phyloP scores from a whole-genome alignment of 176 grass and related monocot species.

The Lolium multiflorum region DNA sequence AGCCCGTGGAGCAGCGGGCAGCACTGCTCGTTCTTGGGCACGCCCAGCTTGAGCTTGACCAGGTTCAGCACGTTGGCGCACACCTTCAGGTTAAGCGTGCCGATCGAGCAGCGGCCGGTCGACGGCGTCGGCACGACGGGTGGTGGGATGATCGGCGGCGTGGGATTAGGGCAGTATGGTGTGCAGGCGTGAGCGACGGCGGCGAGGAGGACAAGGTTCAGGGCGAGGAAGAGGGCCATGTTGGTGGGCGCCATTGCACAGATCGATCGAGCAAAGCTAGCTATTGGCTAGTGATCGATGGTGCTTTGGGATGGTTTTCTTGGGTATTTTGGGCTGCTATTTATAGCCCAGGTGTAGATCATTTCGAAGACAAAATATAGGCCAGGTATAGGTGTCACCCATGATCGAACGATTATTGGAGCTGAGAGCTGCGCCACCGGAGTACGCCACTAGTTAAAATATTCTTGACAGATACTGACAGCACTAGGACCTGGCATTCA shows the following conservation, averaged over 20 bases:
- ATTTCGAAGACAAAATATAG: too few relatives aligned
- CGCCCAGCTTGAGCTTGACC: slow-evolving; percentile 9
- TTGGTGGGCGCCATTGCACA: slow-evolving; percentile 32
- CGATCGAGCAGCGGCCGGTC: slow-evolving; percentile 17
- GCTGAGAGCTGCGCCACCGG: not conserved
- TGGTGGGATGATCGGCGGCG: not conserved
- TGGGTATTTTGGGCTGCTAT: slow-evolving; percentile 3
- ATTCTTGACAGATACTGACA: not conserved
- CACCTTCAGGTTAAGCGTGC: slow-evolving; percentile 50
- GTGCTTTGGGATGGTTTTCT: slow-evolving; percentile 15
- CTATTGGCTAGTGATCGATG: not conserved
- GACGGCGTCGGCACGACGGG: not conserved
- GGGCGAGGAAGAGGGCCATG: slow-evolving; percentile 37
- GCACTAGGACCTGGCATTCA: not conserved
- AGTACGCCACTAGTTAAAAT: too few relatives aligned
- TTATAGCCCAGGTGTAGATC: slow-evolving; percentile 22
- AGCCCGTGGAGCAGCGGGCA: slow-evolving; percentile 9
- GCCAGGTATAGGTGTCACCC: not conserved
- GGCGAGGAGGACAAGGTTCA: slow-evolving; percentile 38
- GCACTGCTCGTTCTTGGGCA: slow-evolving; percentile 46
- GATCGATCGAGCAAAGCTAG: not conserved
- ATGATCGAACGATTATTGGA: not conserved
- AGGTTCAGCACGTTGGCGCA: slow-evolving; percentile 56
- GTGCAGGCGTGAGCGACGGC: slow-evolving; percentile 36
- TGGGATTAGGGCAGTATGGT: slow-evolving; percentile 25